Evolutionary conservation across 768 basidiomycete genomes (phyloP).

Genomic region (Mycena albidolilacea): DNA sequence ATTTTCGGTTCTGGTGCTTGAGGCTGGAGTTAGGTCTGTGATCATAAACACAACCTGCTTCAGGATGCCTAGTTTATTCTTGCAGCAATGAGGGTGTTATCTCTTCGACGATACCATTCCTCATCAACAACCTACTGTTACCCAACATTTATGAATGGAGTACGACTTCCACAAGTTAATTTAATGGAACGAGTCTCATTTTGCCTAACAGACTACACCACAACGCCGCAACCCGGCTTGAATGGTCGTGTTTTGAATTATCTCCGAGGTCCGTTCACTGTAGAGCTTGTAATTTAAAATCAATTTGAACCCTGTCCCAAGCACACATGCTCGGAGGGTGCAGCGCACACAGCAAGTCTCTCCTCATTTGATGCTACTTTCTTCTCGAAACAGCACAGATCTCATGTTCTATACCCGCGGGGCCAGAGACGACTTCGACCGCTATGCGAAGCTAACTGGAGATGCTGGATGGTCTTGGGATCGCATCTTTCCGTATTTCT

Average conservation of each 20-base stretch:
- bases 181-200: no score
- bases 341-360: not conserved
- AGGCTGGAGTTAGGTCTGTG: slow-evolving; percentile 7
- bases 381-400: not conserved
- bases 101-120: not conserved
- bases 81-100: not conserved
- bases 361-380: not conserved
- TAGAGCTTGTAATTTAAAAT: not conserved
- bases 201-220: slow-evolving; percentile 1
- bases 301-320: not conserved
- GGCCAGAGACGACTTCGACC: slow-evolving; percentile 9
- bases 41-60: no score
- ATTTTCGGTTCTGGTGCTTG: slow-evolving; percentile 12
- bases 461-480: slow-evolving; percentile 10
- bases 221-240: slow-evolving; percentile 6
- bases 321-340: slow-evolving; percentile 15
- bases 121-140: not conserved
- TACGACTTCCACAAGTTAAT: not conserved
- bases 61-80: not conserved
- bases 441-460: slow-evolving; percentile 10
- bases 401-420: slow-evolving; percentile 16
- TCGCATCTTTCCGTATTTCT: slow-evolving; percentile 9
- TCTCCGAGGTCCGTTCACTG: not conserved
- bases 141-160: slow-evolving; percentile 12
- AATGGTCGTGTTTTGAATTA: not conserved